Conservation (phyloP, 768 basidiomycete genomes). For the Trametes cingulata region DNA sequence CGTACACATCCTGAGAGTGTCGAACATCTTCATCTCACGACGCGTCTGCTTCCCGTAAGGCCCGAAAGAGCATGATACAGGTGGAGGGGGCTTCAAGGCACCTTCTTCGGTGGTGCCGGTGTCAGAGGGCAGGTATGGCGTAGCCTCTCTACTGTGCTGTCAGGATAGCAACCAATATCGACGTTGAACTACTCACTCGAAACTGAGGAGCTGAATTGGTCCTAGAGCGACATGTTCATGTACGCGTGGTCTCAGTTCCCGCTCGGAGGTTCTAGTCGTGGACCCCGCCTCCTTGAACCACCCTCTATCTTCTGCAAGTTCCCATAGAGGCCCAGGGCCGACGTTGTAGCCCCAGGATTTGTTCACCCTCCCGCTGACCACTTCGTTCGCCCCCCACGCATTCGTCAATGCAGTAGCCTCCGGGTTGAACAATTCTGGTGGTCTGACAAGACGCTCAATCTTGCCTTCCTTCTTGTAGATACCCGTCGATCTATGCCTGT, state of each 20-base stretch:
- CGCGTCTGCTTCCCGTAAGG: conserved; percentile 54
- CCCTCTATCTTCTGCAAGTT: conserved; percentile 71
- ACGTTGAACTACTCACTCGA: conserved; percentile 9
- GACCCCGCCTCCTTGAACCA: conserved; percentile 69
- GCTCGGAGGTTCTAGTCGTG: conserved; percentile 40
- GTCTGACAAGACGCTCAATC: conserved; percentile 57
- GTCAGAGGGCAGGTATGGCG: conserved; percentile 60
- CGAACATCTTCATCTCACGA: conserved; percentile 54
- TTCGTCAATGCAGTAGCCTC: conserved; percentile 50
- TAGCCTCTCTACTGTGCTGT: conserved; percentile 47
- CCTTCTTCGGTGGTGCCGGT: conserved; percentile 51
- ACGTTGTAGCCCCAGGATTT: conserved; percentile 76
- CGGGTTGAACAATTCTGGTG: conserved; percentile 52
- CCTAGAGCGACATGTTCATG: conserved; percentile 41
- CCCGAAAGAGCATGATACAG: conserved; percentile 67
- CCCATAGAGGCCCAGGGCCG: conserved; percentile 78
- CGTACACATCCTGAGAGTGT: conserved; percentile 60
- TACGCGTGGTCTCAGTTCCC: conserved; percentile 59
- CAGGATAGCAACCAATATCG: not conserved
- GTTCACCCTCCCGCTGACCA: conserved; percentile 56
- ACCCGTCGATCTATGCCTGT: conserved; percentile 71
- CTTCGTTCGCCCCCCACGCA: conserved; percentile 50
- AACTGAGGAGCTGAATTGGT: conserved; percentile 5
- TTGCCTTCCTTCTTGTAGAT: conserved; percentile 50
- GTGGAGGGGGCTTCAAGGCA: conserved; percentile 50